Evolutionary conservation across 2,329 filamentous ascomycete species (phyloP).

Genomic region (Plenodomus lindquistii): DNA sequence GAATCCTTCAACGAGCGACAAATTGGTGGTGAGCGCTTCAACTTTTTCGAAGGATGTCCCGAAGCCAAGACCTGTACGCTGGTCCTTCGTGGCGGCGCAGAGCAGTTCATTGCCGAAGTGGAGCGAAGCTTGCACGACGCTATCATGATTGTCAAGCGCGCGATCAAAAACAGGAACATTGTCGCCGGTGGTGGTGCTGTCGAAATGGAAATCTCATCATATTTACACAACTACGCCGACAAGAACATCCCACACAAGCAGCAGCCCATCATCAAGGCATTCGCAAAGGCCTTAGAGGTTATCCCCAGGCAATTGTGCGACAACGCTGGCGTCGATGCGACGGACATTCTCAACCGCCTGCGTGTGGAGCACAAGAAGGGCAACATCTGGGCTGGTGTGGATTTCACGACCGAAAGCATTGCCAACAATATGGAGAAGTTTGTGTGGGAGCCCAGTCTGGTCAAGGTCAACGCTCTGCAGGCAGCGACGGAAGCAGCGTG

Average conservation of each 20-base stretch:
- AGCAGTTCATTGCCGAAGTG: slow-evolving; percentile 99
- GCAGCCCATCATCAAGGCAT: slow-evolving; percentile 95
- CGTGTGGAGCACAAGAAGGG: slow-evolving; percentile 96
- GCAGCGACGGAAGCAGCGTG: slow-evolving; percentile 94
- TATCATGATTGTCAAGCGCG: slow-evolving; percentile 99
- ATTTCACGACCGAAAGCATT: slow-evolving; percentile 90
- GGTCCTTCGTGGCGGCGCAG: slow-evolving; percentile 90
- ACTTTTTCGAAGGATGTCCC: slow-evolving; percentile 96
- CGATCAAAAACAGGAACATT: slow-evolving; percentile 91
- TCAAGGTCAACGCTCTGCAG: slow-evolving; percentile 97
- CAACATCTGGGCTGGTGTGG: slow-evolving; percentile 91
- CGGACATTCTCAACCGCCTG: slow-evolving; percentile 94
- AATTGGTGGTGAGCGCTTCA: slow-evolving; percentile 96
- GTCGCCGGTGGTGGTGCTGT: slow-evolving; percentile 92
- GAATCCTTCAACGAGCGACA: slow-evolving; percentile 92
- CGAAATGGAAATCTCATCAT: slow-evolving; percentile 96
- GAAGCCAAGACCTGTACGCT: slow-evolving; percentile 96
- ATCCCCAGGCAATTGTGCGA: slow-evolving; percentile 97
- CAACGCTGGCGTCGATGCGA: slow-evolving; percentile 97
- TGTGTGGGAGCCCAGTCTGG: slow-evolving; percentile 94
- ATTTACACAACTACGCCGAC: slow-evolving; percentile 91
- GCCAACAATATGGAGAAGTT: slow-evolving; percentile 93
- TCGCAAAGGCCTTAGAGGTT: slow-evolving; percentile 94
- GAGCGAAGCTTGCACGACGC: slow-evolving; percentile 97
- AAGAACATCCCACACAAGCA: slow-evolving; percentile 93